Evolutionary conservation across 2,329 filamentous ascomycete genomes (phyloP).

Genomic region (Rhynchosporium graminicola): DNA sequence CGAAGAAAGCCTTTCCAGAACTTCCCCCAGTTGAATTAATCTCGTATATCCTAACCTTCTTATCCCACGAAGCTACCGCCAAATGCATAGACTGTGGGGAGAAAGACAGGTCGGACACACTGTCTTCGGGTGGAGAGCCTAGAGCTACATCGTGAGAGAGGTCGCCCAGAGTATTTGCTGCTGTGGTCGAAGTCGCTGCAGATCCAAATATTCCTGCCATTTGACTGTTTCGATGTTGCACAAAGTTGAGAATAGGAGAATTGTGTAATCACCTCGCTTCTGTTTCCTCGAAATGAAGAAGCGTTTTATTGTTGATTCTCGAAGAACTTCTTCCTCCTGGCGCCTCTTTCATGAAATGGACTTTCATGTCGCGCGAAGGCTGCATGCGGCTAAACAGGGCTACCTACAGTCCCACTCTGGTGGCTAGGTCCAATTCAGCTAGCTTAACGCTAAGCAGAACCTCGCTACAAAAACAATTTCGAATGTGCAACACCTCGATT

Average conservation of each 20-base stretch:
- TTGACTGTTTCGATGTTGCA: conserved; percentile 28
- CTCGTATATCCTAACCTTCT: conserved; percentile 96
- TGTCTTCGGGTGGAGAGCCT: conserved; percentile 78
- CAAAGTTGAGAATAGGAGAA: background rate
- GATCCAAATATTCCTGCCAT: conserved; percentile 68
- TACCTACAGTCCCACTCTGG: conserved; percentile 16
- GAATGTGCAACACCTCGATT: conserved; percentile 35
- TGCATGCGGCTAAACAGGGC: conserved; percentile 16
- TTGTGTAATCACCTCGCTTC: conserved; percentile 3
- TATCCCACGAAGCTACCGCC: conserved; percentile 93
- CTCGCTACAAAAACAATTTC: conserved; percentile 19
- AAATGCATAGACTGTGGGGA: conserved; percentile 77
- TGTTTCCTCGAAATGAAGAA: conserved; percentile 1
- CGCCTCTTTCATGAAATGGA: conserved; percentile 21
- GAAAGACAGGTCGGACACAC: conserved; percentile 85
- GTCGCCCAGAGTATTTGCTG: conserved; percentile 80
- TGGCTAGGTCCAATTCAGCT: background rate
- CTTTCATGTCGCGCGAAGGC: conserved; percentile 12
- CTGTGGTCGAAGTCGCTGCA: conserved; percentile 49
- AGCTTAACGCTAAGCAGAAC: conserved; percentile 7
- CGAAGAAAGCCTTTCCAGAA: conserved; percentile 81
- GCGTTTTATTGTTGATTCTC: conserved; percentile 10
- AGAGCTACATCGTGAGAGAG: conserved; percentile 86
- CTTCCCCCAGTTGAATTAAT: conserved; percentile 76
- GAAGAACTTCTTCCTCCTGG: conserved; percentile 18